These are phyloP conservation scores for Colletotrichum sp. DNA, from an alignment of 2,329 filamentous ascomycete species.

Conservation along the genomic window DNA sequence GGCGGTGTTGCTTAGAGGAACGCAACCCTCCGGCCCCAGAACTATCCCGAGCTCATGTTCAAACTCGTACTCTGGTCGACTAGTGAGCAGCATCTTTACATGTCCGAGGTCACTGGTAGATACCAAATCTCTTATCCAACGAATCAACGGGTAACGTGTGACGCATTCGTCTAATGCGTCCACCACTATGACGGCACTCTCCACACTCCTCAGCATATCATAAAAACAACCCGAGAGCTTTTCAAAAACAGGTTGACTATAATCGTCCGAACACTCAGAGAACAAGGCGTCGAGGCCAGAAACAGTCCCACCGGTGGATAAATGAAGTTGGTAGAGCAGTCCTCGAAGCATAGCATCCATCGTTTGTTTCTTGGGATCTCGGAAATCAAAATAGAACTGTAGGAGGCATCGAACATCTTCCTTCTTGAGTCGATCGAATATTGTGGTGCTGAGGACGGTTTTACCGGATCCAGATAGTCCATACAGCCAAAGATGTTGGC, in stretches of 20 bases:
- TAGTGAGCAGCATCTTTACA: not conserved
- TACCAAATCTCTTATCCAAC: not conserved
- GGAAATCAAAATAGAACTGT: not conserved
- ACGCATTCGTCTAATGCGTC: not conserved
- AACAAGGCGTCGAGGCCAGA: not conserved
- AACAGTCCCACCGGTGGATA: no score
- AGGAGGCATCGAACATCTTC: not conserved
- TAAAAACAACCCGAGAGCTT: not conserved
- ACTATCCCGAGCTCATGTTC: not conserved
- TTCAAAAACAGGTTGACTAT: not conserved
- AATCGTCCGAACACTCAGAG: no score
- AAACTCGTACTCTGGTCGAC: not conserved
- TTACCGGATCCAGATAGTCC: not conserved
- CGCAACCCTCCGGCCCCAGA: not conserved
- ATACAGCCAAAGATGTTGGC: not conserved
- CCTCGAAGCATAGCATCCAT: not conserved
- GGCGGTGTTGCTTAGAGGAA: not conserved
- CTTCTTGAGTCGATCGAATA: not conserved
- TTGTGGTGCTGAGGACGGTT: not conserved
- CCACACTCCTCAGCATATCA: not conserved
- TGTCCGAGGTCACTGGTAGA: not conserved
- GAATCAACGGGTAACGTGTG: not conserved
- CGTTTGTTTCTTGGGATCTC: not conserved
- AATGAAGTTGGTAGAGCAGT: not conserved
- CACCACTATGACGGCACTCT: not conserved